Evolutionary conservation across 1,139 yeast species (phyloP), one percentile per base, ranked within the genome.

Genomic region (Yamadazyma sp.): DNA sequence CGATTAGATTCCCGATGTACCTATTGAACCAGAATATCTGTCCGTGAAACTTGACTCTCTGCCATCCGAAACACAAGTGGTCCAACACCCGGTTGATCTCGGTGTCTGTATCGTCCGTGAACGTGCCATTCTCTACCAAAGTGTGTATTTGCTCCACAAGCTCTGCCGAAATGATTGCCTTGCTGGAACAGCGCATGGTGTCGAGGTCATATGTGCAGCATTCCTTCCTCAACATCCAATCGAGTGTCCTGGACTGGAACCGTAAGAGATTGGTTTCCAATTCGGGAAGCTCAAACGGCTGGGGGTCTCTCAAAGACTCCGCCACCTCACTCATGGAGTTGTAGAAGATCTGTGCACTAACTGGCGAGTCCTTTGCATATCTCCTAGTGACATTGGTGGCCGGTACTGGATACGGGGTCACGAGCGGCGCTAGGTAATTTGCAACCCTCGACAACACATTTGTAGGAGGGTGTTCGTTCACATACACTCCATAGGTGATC

Each of bases 171-270:
- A 68, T 43, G 1, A 66, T 43, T 0, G 50, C 50, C 0, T 47
- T 31, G 3, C 45, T 45, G 3, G 41, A 41, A 33, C 62, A 58
- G 38, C 64, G 39, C 33, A 53, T 57, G 0, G 64, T 53, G 0
- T 54, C 46, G 10, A 51, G 49, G 39, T 69, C 62, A 41, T 76
- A 68, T 5, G 43, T 39, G n/a, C 72, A 74, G 24, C 82, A 77
- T 54, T 87, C 95, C 45, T 70, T 72, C 0, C 62, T 48, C 5
- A 87, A 56, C 48, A 83, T 64, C 95, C 95, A 87, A 18, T 68
- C 58, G 0, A 87, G 75, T 0, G 92, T 73, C 37, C 75, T 77
- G 5, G 71, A 64, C 53, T 87, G 95, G 47, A 82, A 87, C 5
- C 68, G 66, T 17, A 83, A 56, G 10, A 82, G 59, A 5, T 64